Evolutionary conservation across 768 basidiomycete species (phyloP), one percentile per base, ranked within the genome.

Genomic region (Clavaria fumosa): DNA sequence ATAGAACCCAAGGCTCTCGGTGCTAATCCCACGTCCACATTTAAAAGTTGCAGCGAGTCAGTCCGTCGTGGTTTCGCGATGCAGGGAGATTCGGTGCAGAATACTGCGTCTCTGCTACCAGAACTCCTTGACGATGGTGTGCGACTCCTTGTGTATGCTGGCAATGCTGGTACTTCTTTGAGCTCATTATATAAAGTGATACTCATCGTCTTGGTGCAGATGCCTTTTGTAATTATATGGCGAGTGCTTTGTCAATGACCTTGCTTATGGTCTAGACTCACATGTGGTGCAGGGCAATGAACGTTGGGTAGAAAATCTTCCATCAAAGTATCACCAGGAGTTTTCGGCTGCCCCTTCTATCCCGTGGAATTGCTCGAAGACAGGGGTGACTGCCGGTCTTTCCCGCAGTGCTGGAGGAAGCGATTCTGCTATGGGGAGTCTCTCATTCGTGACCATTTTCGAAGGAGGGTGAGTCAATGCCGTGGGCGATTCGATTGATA

Each of bases 201-300:
- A 22, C 31, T 52, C 37, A 37, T 45, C 23, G 19, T 23, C 43
- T 21, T 27, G 41, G 31, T 32, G 22, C 34, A 67, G 86, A 90
- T 55, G 72, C 77, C 65, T 80, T 85, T 80, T 91, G 88, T 65
- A 89, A 90, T 58, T 82, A 68, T 48, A 69, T 83, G 19, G 79
- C 72, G 45, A 43, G 69, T 51, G 31, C 19, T n/a, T 31, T 11
- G 30, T 9, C 26, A 9, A 14, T 20, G 34, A 17, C 18, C 18
- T 30, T 41, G 41, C 28, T 30, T 17, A 31, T 7, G 28, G 22
- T 17, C 35, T 32, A 38, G 18, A n/a, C 42, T 14, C 19, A 37
- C 12, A 42, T 34, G 2, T 28, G 22, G 21, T 37, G 27, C 33
- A 75, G 75, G 85, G 85, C 20, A 83, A 88, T 49, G 72, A 78